Evolutionary conservation across 2,329 filamentous ascomycete genomes (phyloP).

Genomic region (Didymella arachidicola): DNA sequence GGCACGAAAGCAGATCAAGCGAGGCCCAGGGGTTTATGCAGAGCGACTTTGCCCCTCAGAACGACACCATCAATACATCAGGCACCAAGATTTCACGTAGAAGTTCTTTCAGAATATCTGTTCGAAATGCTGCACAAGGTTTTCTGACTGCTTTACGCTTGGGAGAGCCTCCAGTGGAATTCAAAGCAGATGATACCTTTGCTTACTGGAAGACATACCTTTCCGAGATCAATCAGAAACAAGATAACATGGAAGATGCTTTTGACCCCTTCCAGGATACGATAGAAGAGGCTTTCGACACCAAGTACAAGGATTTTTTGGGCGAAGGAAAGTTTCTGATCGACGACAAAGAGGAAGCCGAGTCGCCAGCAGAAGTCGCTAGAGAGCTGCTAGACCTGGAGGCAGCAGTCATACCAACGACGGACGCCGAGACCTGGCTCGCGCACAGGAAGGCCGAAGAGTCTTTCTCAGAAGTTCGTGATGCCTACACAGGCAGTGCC

Average conservation of each 20-base stretch:
- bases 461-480: not conserved
- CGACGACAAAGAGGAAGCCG: not conserved
- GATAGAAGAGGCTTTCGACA: conserved; percentile 9
- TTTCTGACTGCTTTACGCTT: not conserved
- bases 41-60: not conserved
- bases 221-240: not conserved
- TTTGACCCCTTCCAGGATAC: conserved; percentile 6
- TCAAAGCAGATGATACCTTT: not conserved
- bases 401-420: not conserved
- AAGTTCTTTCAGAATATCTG: not conserved
- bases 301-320: conserved; percentile 7
- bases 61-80: not conserved
- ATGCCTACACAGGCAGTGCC: conserved; percentile 4
- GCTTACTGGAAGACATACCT: not conserved
- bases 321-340: conserved; percentile 11
- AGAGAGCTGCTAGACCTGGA: not conserved
- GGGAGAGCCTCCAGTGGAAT: not conserved
- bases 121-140: not conserved
- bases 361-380: not conserved
- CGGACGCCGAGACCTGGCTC: not conserved
- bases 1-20: not conserved
- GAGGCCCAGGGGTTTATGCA: not conserved
- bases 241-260: not conserved
- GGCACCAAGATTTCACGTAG: not conserved
- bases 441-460: not conserved